A percentile compares a stretch with the other conserved stretches of the same genome.
Evolutionary conservation across 805 yeast species (phyloP).

Genomic region (Gaillardinia entomophila): DNA sequence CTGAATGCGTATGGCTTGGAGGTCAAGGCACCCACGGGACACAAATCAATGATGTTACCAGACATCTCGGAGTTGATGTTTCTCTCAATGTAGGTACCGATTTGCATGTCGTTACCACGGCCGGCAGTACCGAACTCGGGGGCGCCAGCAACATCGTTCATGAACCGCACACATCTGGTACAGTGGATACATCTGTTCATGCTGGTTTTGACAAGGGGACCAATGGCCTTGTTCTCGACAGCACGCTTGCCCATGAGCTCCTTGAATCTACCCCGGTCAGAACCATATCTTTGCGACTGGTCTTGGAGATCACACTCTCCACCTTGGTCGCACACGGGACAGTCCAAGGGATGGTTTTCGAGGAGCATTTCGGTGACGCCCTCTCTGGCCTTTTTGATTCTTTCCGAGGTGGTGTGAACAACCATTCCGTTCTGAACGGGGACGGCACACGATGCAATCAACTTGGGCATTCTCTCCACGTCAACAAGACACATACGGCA

Average conservation of each 20-base stretch:
- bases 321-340: constrained; percentile 92
- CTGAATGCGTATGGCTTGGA: constrained; percentile 88
- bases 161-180: constrained; percentile 83
- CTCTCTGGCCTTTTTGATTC: constrained; percentile 78
- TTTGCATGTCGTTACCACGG: constrained; percentile 89
- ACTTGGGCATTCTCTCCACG: constrained; percentile 82
- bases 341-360: constrained; percentile 87
- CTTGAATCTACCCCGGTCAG: constrained; percentile 79
- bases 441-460: constrained; percentile 87
- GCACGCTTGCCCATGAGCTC: constrained; percentile 85
- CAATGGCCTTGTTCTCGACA: constrained; percentile 84
- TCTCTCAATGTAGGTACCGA: constrained; percentile 83
- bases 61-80: constrained; percentile 80
- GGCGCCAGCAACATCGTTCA: constrained; percentile 90
- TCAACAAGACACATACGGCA: constrained; percentile 92
- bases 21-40: constrained; percentile 91
- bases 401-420: constrained; percentile 70
- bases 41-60: constrained; percentile 80
- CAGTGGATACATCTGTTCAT: constrained; percentile 93
- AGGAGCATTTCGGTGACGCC: constrained; percentile 86
- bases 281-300: constrained; percentile 75
- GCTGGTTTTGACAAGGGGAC: constrained; percentile 82
- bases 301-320: constrained; percentile 93
- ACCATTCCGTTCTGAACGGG: constrained; percentile 91
- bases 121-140: constrained; percentile 87